Evolutionary conservation across 1,284 basidiomycete species (phyloP).

Genomic region (Tilletia indica): DNA sequence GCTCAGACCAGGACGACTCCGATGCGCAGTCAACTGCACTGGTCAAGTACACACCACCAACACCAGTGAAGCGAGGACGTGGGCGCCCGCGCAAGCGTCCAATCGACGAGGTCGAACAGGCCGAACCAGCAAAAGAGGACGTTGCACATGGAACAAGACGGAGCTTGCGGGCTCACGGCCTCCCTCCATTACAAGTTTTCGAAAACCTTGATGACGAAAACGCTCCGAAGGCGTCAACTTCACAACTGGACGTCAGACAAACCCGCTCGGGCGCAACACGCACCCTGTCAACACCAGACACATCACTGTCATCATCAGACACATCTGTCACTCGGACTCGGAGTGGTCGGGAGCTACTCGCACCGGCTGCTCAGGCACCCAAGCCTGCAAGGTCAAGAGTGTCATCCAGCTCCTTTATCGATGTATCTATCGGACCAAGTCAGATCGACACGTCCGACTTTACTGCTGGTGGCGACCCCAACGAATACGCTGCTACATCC

Average conservation of each 20-base stretch:
- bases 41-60: no score
- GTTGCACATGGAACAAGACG: background rate
- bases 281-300: background rate
- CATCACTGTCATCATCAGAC: background rate
- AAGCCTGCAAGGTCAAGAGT: background rate
- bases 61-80: no score
- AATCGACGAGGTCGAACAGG: background rate
- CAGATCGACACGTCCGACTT: constrained; percentile 3
- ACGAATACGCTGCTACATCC: background rate
- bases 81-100: background rate
- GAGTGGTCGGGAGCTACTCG: background rate
- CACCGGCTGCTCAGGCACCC: background rate
- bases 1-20: background rate
- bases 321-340: background rate
- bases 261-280: constrained; percentile 3
- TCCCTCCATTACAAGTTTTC: background rate
- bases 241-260: background rate
- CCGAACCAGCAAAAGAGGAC: background rate
- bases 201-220: background rate
- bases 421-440: constrained; percentile 1
- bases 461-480: background rate
- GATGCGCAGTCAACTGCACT: background rate
- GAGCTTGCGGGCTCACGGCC: background rate
- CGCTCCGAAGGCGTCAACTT: background rate
- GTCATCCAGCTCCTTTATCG: background rate